Conservation (phyloP, 805 yeast species). For the Candida khao-thaluensis region DNA sequence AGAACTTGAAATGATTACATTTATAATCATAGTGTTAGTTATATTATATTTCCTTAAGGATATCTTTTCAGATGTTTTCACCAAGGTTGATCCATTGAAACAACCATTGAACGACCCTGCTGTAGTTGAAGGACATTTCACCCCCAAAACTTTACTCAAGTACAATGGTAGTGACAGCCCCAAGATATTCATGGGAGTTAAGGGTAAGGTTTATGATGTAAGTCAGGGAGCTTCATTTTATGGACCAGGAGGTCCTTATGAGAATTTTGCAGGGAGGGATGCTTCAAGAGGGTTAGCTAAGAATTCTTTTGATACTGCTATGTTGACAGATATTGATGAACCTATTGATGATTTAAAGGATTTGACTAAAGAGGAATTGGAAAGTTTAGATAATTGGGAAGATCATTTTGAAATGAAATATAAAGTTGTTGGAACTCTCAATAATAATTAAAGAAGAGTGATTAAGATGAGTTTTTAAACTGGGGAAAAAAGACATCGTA, state of each 20-base stretch:
- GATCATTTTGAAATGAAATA: conserved; percentile 80
- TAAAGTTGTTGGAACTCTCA: conserved; percentile 62
- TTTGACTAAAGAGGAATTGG: conserved; percentile 57
- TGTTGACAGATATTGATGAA: conserved; percentile 65
- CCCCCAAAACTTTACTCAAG: conserved; percentile 69
- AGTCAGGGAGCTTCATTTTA: conserved; percentile 77
- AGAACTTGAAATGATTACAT: conserved; percentile 26
- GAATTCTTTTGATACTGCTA: conserved; percentile 74
- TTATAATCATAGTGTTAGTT: conserved; percentile 31
- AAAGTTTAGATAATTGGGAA: conserved; percentile 81
- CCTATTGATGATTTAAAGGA: conserved; percentile 75
- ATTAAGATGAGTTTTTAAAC: neutral
- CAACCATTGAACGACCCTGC: conserved; percentile 21
- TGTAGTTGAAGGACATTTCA: conserved; percentile 54
- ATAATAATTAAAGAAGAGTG: conserved; percentile 2
- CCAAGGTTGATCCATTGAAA: conserved; percentile 25
- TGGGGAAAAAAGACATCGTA: no score
- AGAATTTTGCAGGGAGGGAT: conserved; percentile 93
- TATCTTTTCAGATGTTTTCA: conserved; percentile 22
- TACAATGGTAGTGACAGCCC: conserved; percentile 81
- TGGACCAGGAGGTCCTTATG: conserved; percentile 95
- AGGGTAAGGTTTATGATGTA: conserved; percentile 84
- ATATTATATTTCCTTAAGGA: conserved; percentile 31
- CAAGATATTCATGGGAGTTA: conserved; percentile 81
- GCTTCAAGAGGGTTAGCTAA: conserved; percentile 90